These are phyloP conservation scores for Orbilia oligospora DNA, from an alignment of 2,329 filamentous ascomycete species.

Conservation along the genomic window DNA sequence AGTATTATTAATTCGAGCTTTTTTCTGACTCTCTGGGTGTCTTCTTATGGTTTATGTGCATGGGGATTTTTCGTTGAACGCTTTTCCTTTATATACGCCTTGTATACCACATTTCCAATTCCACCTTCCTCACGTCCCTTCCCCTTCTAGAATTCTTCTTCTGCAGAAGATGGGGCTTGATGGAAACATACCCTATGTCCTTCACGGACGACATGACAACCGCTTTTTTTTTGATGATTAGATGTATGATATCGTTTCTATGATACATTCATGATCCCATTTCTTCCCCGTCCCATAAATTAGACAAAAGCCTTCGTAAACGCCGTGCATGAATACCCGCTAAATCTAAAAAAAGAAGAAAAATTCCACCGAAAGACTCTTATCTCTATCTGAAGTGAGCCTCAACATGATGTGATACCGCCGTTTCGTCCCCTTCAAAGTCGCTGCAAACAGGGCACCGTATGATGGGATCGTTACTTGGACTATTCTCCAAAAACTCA, in stretches of 20 bases:
- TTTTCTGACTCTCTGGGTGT: slow-evolving; percentile 49
- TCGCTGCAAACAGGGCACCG: slow-evolving; percentile 76
- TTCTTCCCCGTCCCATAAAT: slow-evolving; percentile 9
- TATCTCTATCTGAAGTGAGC: slow-evolving; percentile 69
- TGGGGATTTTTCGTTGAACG: slow-evolving; percentile 44
- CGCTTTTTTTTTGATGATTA: slow-evolving; percentile 48
- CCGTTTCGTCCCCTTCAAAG: slow-evolving; percentile 78
- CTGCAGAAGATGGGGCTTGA: not conserved
- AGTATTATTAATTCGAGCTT: slow-evolving; percentile 47
- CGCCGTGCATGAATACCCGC: slow-evolving; percentile 11
- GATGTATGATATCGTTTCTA: slow-evolving; percentile 48
- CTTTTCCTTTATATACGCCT: slow-evolving; percentile 46
- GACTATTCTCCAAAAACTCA: slow-evolving; percentile 51
- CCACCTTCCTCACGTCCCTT: slow-evolving; percentile 14
- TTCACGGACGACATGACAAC: slow-evolving; percentile 25
- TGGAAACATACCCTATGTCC: not conserved
- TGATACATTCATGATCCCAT: slow-evolving; percentile 37
- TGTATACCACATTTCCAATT: slow-evolving; percentile 45
- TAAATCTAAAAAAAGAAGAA: slow-evolving; percentile 1
- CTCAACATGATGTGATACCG: slow-evolving; percentile 78
- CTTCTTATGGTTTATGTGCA: slow-evolving; percentile 49
- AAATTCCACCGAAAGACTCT: not conserved
- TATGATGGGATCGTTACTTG: slow-evolving; percentile 64
- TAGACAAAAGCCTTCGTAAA: slow-evolving; percentile 4
- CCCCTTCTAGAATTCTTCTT: not conserved